Evolutionary conservation across 1,284 basidiomycete genomes (phyloP), one percentile per base, ranked within the genome.

Genomic region (Rhodotorula sp.): DNA sequence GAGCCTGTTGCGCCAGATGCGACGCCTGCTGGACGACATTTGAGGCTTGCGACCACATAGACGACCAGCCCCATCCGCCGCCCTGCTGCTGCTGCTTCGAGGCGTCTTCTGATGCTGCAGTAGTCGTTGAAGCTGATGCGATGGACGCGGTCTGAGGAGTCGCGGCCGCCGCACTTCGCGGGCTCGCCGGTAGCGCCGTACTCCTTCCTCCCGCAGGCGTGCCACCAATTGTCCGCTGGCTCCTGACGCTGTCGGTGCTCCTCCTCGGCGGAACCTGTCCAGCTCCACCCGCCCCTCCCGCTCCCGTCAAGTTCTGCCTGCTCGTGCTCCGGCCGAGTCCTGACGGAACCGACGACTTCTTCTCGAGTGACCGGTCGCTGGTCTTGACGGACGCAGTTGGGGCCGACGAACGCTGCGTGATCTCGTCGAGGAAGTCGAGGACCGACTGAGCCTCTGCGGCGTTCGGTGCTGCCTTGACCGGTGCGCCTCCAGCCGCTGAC

Each of bases 351-450:
- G 44, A 40, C 22, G 66, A n/a, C 34, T 62, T 59, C 46, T 62
- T 63, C 18, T 68, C 67, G 58, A 64, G 62, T 30, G 62, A 18
- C 77, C 75, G 18, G 77, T 77, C 51, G 4, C 52, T 31, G 9
- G 52, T 31, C 28, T 31, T 20, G 24, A 16, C 37, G n/a, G 69
- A 54, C n/a, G 70, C 54, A 59, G 67, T 76, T 13, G 76, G 64
- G 22, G 78, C 72, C 2, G 74, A 28, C 18, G 64, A 46, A 81
- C 92, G 93, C 84, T 91, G 90, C 0, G 91, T 93, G 76, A 95
- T 92, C 80, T 95, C 92, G 80, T 96, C 92, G 64, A 96, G 86
- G 83, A 94, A 95, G 31, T 92, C 93, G 54, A 94, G 86, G 24
- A 91, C 89, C 0, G 83, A 80, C 28, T 77, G 76, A 5, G 89